These are phyloP conservation scores for Posidonia australis DNA, from an alignment of 106 monocot species.

Conservation along the genomic window DNA sequence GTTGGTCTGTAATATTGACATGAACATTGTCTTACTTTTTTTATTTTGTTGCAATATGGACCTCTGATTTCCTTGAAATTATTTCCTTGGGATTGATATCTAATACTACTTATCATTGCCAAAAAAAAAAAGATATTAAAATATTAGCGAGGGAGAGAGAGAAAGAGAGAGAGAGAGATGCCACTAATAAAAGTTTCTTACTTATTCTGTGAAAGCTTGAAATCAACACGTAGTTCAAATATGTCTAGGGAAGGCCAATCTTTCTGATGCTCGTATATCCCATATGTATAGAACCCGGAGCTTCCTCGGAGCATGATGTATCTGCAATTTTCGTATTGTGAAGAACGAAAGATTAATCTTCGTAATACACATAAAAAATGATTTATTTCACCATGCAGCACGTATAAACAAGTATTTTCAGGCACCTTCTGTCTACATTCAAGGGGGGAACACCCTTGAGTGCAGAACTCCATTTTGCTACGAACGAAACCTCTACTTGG, in stretches of 20 bases:
- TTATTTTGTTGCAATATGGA: too few species aligned
- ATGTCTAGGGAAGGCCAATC: constrained; percentile 14
- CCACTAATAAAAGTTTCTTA: too few species aligned
- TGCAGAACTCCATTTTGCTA: not conserved
- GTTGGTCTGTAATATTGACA: too few species aligned
- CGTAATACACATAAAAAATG: not conserved
- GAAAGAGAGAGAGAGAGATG: too few species aligned
- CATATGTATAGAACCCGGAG: constrained; percentile 19
- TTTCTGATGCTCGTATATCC: constrained; percentile 10
- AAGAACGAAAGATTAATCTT: not conserved
- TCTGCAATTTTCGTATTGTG: not conserved
- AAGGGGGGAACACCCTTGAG: not conserved
- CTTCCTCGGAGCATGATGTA: constrained; percentile 11
- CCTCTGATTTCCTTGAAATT: too few species aligned
- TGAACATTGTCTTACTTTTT: too few species aligned
- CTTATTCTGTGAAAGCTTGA: constrained; percentile 9
- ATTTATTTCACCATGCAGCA: not conserved
- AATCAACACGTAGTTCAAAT: constrained; percentile 6
- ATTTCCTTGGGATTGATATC: too few species aligned
- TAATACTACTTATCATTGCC: too few species aligned
- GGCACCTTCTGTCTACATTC: constrained; percentile 15
- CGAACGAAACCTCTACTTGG: constrained; percentile 17
- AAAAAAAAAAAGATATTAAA: too few species aligned
- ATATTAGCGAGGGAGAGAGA: too few species aligned
- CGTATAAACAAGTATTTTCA: not conserved